Evolutionary conservation across 352 stramenopile species (phyloP).

Genomic region (Globisporangium alternatum): DNA sequence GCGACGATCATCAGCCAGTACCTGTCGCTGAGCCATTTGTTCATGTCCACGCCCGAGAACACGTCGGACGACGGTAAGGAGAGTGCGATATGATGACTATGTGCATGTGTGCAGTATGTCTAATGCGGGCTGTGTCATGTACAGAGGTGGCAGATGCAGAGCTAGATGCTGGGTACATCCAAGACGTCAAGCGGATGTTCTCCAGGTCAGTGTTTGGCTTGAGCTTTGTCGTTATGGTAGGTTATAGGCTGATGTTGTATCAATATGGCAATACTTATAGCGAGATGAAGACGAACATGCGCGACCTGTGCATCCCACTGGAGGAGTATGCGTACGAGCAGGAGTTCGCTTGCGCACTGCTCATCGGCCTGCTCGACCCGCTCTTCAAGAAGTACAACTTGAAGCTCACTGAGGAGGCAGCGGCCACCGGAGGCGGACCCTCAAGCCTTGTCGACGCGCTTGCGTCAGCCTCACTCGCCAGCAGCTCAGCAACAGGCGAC

Average conservation of each 20-base stretch:
- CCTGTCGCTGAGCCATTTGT: constrained; percentile 65
- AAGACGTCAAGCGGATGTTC: constrained; percentile 60
- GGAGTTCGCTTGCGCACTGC: constrained; percentile 65
- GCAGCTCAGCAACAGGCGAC: background rate
- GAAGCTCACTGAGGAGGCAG: constrained; percentile 26
- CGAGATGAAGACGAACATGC: constrained; percentile 86
- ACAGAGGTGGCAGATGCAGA: constrained; percentile 36
- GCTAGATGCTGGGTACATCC: constrained; percentile 71
- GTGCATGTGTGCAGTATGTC: background rate
- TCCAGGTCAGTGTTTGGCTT: constrained; percentile 22
- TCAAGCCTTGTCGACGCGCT: constrained; percentile 11
- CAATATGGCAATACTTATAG: constrained; percentile 22
- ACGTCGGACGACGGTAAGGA: constrained; percentile 49
- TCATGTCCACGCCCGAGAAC: constrained; percentile 76
- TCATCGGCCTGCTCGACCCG: constrained; percentile 74
- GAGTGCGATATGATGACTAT: background rate
- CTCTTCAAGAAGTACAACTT: constrained; percentile 65
- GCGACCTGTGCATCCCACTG: constrained; percentile 76
- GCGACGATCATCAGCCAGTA: constrained; percentile 65
- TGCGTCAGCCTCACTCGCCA: background rate
- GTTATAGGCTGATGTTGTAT: background rate
- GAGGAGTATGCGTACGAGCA: constrained; percentile 84
- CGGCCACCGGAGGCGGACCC: background rate
- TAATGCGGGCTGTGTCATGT: constrained; percentile 1
- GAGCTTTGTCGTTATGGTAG: background rate